A percentile compares a stretch with the other conserved stretches of the same genome.
These are phyloP conservation scores for Yamadazyma takamatsuzukensis DNA, from an alignment of 805 yeast species.

Conservation along the genomic window DNA sequence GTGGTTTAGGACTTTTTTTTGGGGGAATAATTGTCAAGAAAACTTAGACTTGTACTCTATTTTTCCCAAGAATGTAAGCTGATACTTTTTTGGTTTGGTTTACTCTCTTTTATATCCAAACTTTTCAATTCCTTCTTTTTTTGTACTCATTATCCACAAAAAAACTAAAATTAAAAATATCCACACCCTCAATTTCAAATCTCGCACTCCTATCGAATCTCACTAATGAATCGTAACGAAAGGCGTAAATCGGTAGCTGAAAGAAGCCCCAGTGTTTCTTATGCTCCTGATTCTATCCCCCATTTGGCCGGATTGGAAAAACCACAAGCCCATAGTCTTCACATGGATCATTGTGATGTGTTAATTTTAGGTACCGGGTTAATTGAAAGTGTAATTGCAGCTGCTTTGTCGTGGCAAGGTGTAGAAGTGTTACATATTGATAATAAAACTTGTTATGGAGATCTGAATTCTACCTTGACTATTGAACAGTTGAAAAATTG, in stretches of 20 bases:
- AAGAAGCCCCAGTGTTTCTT: constrained; percentile 41
- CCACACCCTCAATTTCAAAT: too few relatives aligned
- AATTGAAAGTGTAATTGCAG: constrained; percentile 82
- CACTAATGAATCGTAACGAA: constrained; percentile 33
- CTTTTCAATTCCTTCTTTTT: too few relatives aligned
- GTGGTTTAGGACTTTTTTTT: too few relatives aligned
- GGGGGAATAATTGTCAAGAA: too few relatives aligned
- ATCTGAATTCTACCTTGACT: constrained; percentile 78
- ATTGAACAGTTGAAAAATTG: constrained; percentile 82
- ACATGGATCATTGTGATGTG: constrained; percentile 70
- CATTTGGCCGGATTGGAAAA: constrained; percentile 75
- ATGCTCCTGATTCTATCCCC: constrained; percentile 53
- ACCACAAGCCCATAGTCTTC: constrained; percentile 63
- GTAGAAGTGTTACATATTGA: constrained; percentile 90
- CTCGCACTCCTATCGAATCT: too few relatives aligned
- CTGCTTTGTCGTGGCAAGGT: constrained; percentile 98
- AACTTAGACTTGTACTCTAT: too few relatives aligned
- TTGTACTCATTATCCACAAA: too few relatives aligned
- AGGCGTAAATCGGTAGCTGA: constrained; percentile 45
- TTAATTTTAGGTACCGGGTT: constrained; percentile 91
- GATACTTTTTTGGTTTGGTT: too few relatives aligned
- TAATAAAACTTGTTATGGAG: constrained; percentile 82
- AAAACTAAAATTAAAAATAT: too few relatives aligned
- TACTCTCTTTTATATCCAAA: too few relatives aligned
- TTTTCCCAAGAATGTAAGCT: too few relatives aligned